Evolutionary conservation across 805 yeast genomes (phyloP).

Genomic region (Saccharomyces jurei): DNA sequence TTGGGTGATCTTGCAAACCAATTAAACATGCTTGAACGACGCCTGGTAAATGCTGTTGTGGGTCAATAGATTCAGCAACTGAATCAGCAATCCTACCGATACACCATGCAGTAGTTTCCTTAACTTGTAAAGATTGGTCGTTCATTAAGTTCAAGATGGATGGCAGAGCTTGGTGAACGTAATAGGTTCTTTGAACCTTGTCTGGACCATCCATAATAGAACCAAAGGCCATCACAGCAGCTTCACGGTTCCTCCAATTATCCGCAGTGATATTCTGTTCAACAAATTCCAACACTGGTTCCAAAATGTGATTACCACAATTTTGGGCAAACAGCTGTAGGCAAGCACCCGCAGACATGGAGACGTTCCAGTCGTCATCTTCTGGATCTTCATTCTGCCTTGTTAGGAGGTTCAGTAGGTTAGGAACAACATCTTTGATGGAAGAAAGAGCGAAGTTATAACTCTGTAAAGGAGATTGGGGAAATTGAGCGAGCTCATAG

Average conservation of each 20-base stretch:
- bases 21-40: slow-evolving; percentile 63
- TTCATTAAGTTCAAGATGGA: slow-evolving; percentile 68
- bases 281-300: slow-evolving; percentile 78
- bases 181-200: slow-evolving; percentile 51
- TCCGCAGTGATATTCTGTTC: slow-evolving; percentile 54
- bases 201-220: slow-evolving; percentile 94
- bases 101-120: slow-evolving; percentile 98
- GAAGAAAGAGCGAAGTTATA: slow-evolving; percentile 84
- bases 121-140: slow-evolving; percentile 75
- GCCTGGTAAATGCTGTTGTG: slow-evolving; percentile 54
- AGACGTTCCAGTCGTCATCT: slow-evolving; percentile 94
- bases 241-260: slow-evolving; percentile 86
- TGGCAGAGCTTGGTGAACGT: slow-evolving; percentile 74
- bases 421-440: slow-evolving; percentile 77
- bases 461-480: slow-evolving; percentile 42
- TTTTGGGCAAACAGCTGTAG: slow-evolving; percentile 87
- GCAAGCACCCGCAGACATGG: slow-evolving; percentile 99
- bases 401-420: slow-evolving; percentile 67
- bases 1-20: slow-evolving; percentile 88
- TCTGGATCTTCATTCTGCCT: slow-evolving; percentile 89
- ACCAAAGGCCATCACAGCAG: slow-evolving; percentile 98
- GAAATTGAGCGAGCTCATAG: slow-evolving; percentile 54
- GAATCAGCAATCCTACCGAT: slow-evolving; percentile 91
- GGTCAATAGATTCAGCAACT: slow-evolving; percentile 67
- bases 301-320: slow-evolving; percentile 78